A percentile compares a stretch with the other conserved stretches of the same genome.
Conservation (phyloP, 306 rosid genomes). For the Cucurbita maxima region DNA sequence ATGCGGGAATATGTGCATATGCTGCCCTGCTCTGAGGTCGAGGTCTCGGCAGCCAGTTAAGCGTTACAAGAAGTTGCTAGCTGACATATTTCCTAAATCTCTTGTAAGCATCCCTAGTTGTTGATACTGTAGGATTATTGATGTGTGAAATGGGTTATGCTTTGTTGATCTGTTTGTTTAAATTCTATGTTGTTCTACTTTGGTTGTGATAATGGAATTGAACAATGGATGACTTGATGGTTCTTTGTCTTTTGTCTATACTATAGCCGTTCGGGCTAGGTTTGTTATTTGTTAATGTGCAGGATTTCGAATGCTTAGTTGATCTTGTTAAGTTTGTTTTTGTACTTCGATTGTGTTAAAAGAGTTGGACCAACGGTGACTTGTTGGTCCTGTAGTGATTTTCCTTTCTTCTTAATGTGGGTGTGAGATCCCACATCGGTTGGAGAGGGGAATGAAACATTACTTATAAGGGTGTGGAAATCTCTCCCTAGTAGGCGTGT, state of each 20-base stretch:
- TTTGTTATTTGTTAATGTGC: neutral
- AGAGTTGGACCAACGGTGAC: neutral
- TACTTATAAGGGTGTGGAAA: too few species aligned
- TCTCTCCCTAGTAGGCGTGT: too few species aligned
- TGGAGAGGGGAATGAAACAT: too few species aligned
- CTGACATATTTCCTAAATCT: constrained; percentile 87
- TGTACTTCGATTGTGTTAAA: neutral
- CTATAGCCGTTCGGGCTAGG: neutral
- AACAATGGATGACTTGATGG: neutral
- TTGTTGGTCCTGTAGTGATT: neutral
- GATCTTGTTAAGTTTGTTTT: neutral
- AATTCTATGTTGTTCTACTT: neutral
- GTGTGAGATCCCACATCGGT: too few species aligned
- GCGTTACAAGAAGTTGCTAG: constrained; percentile 79
- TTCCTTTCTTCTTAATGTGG: neutral
- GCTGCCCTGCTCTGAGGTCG: constrained; percentile 95
- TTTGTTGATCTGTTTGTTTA: neutral
- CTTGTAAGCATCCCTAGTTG: constrained; percentile 28
- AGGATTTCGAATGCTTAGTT: neutral
- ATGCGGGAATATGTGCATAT: constrained; percentile 87
- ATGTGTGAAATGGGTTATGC: neutral
- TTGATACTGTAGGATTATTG: neutral
- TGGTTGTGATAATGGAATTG: neutral
- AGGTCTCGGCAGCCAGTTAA: constrained; percentile 92
- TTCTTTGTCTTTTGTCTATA: neutral